Evolutionary conservation across 2,329 filamentous ascomycete species (phyloP).

Genomic region (Colletotrichum liriopes): DNA sequence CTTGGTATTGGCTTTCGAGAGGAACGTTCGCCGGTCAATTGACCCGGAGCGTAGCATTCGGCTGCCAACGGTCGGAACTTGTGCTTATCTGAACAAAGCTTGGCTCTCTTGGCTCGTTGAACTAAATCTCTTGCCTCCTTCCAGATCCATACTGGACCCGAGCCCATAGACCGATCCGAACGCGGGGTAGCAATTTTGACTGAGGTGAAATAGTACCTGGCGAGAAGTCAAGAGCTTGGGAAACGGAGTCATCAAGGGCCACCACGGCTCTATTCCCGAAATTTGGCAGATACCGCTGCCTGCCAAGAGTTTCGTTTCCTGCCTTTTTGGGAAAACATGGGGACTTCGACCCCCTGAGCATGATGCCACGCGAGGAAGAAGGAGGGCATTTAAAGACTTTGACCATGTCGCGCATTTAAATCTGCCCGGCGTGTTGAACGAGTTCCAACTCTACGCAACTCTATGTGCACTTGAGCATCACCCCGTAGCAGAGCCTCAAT

Average conservation of each 20-base stretch:
- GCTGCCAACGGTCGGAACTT: slow-evolving; percentile 8
- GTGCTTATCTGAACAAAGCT: slow-evolving; percentile 40
- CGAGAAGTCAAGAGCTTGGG: background rate
- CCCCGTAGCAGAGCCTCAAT: background rate
- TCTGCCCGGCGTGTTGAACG: too few species aligned
- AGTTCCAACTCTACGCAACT: background rate
- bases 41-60: slow-evolving; percentile 24
- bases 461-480: background rate
- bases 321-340: slow-evolving; percentile 25
- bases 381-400: slow-evolving; percentile 3
- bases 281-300: slow-evolving; percentile 2
- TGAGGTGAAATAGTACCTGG: background rate
- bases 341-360: background rate
- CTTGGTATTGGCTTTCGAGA: slow-evolving; percentile 12
- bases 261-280: background rate
- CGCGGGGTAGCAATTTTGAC: slow-evolving; percentile 28
- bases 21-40: background rate
- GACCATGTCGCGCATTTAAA: slow-evolving; percentile 1
- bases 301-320: slow-evolving; percentile 38
- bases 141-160: slow-evolving; percentile 34
- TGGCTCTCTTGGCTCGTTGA: slow-evolving; percentile 42
- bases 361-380: background rate
- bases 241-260: background rate
- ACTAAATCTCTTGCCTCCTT: slow-evolving; percentile 39
- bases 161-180: background rate